A percentile compares a stretch with the other conserved stretches of the same genome.
phyloP scores from a whole-genome alignment of 768 basidiomycete genomes.

The Holtermanniella nyarrowii region DNA sequence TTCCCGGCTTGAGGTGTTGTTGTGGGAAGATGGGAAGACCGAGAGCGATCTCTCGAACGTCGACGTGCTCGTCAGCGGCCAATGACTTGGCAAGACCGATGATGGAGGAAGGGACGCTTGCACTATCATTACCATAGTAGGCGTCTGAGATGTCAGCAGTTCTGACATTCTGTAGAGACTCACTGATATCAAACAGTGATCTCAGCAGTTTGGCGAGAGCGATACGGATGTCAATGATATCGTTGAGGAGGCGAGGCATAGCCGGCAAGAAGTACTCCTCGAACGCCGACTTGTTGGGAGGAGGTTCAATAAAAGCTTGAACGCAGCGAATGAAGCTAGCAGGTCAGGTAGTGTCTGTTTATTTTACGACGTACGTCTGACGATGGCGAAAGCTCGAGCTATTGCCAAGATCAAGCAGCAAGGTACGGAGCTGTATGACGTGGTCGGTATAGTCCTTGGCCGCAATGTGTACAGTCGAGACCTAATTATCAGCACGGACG shows the following conservation, averaged over 20 bases:
- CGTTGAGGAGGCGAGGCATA: constrained; percentile 53
- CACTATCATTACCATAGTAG: constrained; percentile 15
- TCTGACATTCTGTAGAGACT: constrained; percentile 1
- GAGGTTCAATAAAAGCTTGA: constrained; percentile 51
- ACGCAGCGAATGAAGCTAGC: constrained; percentile 64
- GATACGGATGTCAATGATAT: constrained; percentile 79
- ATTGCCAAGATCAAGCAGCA: constrained; percentile 46
- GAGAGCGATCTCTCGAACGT: constrained; percentile 19
- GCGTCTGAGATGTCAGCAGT: constrained; percentile 7
- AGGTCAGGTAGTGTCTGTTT: constrained; percentile 8
- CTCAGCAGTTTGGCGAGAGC: constrained; percentile 67
- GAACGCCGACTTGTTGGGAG: constrained; percentile 46
- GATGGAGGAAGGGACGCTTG: constrained; percentile 13
- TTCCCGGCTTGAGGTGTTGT: too few species aligned
- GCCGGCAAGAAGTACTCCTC: constrained; percentile 47
- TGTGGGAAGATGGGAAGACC: not conserved
- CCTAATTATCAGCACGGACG: constrained; percentile 8
- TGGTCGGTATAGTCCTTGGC: constrained; percentile 11
- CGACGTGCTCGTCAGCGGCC: constrained; percentile 19
- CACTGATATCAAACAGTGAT: constrained; percentile 29
- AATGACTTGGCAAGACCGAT: constrained; percentile 12
- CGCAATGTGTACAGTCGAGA: constrained; percentile 1
- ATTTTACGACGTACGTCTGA: constrained; percentile 56
- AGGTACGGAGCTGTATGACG: constrained; percentile 19
- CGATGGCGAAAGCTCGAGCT: constrained; percentile 47